Base-by-base conservation (phyloP, 306 rosid species). In the Begonia peltatifolia region DNA sequence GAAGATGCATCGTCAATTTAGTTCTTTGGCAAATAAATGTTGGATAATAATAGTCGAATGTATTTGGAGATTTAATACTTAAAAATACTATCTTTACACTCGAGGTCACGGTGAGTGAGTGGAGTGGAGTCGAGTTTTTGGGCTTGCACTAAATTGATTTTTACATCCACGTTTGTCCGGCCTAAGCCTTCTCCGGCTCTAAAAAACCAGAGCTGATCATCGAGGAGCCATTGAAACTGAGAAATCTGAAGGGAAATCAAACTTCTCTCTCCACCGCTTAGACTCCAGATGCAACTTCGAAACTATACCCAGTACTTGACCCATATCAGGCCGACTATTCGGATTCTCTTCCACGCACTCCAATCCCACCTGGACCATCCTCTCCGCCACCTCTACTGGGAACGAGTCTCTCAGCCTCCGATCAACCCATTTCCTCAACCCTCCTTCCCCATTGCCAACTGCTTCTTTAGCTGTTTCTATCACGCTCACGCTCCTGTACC, bases 201-300 rank as follows among this genome's bases (percentile, higher is more conserved):
- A 1, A 30, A 7, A 30, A 30, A 30, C 38, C 38, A 30, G 38
- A 30, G 6, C 38, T 30, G 10, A 1, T 83, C 73, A 89, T 0
- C 95, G 76, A 2, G 95, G 92, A 25, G 79, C 99, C 9, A 85
- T 42, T 0, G 99, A 83, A 46, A 76, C 55, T 0, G 99, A 71
- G 0, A 90, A 43, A 52, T 75, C 95, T 42, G 56, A 13, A 0
- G 74, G 63, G 11, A 67, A 42, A 1, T 80, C 89, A 49, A 90
- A 69, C 14, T 52, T 71, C 30, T 83, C 76, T 0, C 82, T 80
- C 99, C 99, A 90, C 6, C 55, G 41, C 57, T 72, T 57, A 0
- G 95, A 85, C 53, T 90, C 92, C 78, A 90, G 53, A 67, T 68
- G 83, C 74, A 76, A 15, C 70, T 74, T 90, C 14, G 99, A 90